Evolutionary conservation across 164 flowering plant species (phyloP).

Genomic region (Paratinospora sagittata): DNA sequence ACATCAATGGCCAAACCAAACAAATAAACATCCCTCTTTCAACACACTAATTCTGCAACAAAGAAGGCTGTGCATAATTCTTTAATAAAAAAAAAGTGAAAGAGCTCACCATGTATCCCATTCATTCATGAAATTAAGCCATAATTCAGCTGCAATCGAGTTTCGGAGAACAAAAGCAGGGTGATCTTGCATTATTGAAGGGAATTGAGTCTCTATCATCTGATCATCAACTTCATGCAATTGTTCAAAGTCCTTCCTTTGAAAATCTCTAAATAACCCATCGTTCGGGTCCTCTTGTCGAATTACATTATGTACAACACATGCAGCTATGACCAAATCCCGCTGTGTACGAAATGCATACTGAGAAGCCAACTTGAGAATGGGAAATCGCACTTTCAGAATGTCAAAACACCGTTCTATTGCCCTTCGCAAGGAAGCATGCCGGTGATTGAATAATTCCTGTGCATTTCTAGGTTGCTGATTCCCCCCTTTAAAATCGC

Average conservation of each 20-base stretch:
- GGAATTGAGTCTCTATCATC: slow-evolving; percentile 32
- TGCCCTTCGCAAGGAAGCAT: slow-evolving; percentile 45
- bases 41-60: neutral
- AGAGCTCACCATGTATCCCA: slow-evolving; percentile 64
- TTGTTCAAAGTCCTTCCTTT: slow-evolving; percentile 28
- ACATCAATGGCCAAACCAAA: too few species aligned
- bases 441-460: slow-evolving; percentile 75
- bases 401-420: slow-evolving; percentile 41
- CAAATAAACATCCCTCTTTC: neutral
- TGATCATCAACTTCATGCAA: slow-evolving; percentile 37
- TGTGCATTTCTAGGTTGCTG: slow-evolving; percentile 47
- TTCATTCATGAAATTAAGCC: slow-evolving; percentile 59
- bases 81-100: too few species aligned
- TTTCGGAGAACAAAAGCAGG: slow-evolving; percentile 37
- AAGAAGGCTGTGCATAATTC: neutral
- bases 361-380: slow-evolving; percentile 62
- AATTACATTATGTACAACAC: slow-evolving; percentile 66
- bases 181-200: slow-evolving; percentile 40
- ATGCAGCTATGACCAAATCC: slow-evolving; percentile 73
- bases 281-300: slow-evolving; percentile 52
- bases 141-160: slow-evolving; percentile 52
- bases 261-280: slow-evolving; percentile 45
- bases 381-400: slow-evolving; percentile 60
- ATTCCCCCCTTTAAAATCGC: slow-evolving; percentile 57
- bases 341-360: slow-evolving; percentile 70